Evolutionary conservation across 2,329 filamentous ascomycete species (phyloP).

Genomic region (Pyricularia sp.): DNA sequence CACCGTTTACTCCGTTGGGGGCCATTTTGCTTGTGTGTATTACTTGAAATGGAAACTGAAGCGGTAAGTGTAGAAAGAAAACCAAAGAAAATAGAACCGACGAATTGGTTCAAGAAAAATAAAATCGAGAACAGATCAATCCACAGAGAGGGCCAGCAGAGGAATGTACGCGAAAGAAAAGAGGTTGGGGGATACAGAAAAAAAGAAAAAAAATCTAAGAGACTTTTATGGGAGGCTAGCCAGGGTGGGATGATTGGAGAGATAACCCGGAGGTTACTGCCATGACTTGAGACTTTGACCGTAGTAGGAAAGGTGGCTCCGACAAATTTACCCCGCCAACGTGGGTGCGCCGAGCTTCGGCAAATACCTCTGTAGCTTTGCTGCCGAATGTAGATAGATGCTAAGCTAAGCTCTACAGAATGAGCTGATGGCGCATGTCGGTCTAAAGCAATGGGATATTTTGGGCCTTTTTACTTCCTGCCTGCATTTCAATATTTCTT

Average conservation of each 20-base stretch:
- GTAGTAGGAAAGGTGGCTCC: neutral
- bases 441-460: too few relatives aligned
- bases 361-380: neutral
- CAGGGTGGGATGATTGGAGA: neutral
- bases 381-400: neutral
- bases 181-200: neutral
- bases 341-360: neutral
- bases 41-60: neutral
- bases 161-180: neutral
- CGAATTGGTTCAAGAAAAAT: neutral
- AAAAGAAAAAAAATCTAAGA: constrained; percentile 5
- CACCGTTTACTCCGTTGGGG: constrained; percentile 24
- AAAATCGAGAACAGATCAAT: neutral
- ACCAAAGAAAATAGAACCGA: neutral
- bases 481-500: neutral
- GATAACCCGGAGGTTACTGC: neutral
- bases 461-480: neutral
- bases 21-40: constrained; percentile 19
- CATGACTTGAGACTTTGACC: neutral
- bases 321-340: constrained; percentile 1
- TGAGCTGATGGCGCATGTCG: neutral
- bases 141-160: neutral
- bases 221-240: constrained; percentile 7
- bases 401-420: neutral
- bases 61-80: neutral